phyloP scores from a whole-genome alignment of 1,139 yeast species.

The Neolecta irregularis region DNA sequence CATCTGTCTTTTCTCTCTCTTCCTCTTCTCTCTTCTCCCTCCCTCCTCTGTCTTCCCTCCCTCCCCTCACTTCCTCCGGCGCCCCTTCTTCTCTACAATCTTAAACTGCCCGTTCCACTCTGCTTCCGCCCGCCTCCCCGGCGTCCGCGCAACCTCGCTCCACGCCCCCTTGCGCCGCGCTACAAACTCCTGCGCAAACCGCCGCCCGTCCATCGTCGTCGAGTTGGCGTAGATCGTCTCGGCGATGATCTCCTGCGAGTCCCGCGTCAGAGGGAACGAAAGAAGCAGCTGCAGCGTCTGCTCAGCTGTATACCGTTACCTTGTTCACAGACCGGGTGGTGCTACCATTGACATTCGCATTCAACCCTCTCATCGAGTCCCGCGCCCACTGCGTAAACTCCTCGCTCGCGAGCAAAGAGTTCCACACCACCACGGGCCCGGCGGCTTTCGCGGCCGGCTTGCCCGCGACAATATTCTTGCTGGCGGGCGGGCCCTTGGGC shows the following conservation, averaged over 20 bases:
- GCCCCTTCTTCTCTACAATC: constrained; percentile 54
- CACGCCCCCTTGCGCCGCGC: constrained; percentile 60
- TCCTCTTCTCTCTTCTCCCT: constrained; percentile 1
- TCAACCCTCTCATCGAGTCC: constrained; percentile 51
- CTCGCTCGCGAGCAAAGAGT: constrained; percentile 22
- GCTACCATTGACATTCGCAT: constrained; percentile 43
- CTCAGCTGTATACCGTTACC: constrained; percentile 26
- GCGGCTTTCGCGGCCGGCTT: constrained; percentile 16
- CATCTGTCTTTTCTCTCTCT: constrained; percentile 6
- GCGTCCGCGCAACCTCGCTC: constrained; percentile 48
- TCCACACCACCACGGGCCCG: constrained; percentile 14
- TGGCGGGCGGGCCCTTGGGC: neutral
- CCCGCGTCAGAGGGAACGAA: constrained; percentile 58
- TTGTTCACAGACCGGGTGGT: no score
- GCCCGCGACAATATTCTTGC: constrained; percentile 6
- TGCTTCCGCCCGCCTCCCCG: no score
- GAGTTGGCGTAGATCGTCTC: constrained; percentile 87
- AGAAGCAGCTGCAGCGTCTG: constrained; percentile 70
- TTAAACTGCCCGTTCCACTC: constrained; percentile 62
- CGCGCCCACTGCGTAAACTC: constrained; percentile 82
- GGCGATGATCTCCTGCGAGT: constrained; percentile 71
- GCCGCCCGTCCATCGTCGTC: constrained; percentile 84
- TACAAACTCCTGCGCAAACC: constrained; percentile 81
- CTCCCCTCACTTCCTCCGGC: constrained; percentile 28
- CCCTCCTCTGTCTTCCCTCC: constrained; percentile 18